A percentile compares a stretch with the other conserved stretches of the same genome.
These are phyloP conservation scores for Spirogloea muscicola DNA, from an alignment of 139 green algal genomes.

Conservation along the genomic window DNA sequence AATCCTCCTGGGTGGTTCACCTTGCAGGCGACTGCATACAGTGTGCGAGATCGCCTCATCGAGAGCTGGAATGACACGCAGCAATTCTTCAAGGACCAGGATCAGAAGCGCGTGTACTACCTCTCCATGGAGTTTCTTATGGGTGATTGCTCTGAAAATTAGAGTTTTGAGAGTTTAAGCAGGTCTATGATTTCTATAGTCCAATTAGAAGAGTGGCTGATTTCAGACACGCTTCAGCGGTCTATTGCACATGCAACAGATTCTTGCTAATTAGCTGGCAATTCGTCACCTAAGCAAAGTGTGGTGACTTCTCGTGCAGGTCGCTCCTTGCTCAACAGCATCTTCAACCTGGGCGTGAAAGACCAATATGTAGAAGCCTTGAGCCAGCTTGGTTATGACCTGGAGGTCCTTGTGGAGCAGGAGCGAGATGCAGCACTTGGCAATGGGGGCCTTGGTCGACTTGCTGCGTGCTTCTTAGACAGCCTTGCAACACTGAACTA, in stretches of 20 bases:
- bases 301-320: constrained; percentile 54
- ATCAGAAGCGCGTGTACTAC: constrained; percentile 97
- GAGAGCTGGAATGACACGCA: constrained; percentile 98
- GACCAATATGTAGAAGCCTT: constrained; percentile 79
- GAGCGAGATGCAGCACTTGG: constrained; percentile 80
- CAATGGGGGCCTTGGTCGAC: constrained; percentile 92
- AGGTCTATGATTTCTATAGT: no score
- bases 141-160: constrained; percentile 49
- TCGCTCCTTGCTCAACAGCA: constrained; percentile 85
- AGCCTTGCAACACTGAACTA: constrained; percentile 96
- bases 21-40: constrained; percentile 75
- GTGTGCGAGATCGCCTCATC: constrained; percentile 89
- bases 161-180: background rate
- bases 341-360: constrained; percentile 87
- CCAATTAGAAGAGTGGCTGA: no score
- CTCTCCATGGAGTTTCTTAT: constrained; percentile 96
- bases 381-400: constrained; percentile 67
- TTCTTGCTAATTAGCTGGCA: no score
- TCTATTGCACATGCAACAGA: no score
- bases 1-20: no score
- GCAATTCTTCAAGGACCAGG: constrained; percentile 83
- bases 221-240: no score
- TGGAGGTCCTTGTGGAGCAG: constrained; percentile 53
- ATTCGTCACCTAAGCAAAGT: no score
- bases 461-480: constrained; percentile 96